Conservation (phyloP, 495 filamentous ascomycete species). For the Aspergillus coremiiformis region DNA sequence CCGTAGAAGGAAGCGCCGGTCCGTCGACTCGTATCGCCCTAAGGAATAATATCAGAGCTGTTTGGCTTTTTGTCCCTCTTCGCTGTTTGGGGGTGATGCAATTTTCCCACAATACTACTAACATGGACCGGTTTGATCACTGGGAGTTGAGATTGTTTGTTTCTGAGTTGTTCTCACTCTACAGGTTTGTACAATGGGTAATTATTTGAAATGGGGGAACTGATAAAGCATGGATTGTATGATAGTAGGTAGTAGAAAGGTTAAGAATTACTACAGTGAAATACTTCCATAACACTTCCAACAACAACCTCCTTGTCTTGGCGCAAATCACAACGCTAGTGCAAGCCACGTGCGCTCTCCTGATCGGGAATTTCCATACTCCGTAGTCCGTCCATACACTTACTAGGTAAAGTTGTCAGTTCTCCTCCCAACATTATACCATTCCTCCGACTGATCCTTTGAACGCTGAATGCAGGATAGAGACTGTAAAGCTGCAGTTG, state of each 20-base stretch:
- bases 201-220: neutral
- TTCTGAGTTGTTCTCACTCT: neutral
- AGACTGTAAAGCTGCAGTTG: neutral
- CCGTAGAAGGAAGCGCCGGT: conserved; percentile 3
- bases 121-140: neutral
- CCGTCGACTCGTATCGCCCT: conserved; percentile 18
- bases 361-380: neutral
- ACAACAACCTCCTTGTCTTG: neutral
- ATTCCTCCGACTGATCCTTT: neutral
- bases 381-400: too few species aligned
- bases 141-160: neutral
- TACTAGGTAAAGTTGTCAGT: neutral
- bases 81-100: neutral
- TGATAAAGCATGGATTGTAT: neutral
- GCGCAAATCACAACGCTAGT: conserved; percentile 3
- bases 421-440: neutral
- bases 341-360: neutral
- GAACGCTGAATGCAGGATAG: neutral
- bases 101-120: neutral
- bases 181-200: neutral
- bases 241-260: neutral
- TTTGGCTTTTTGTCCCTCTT: neutral
- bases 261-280: too few species aligned
- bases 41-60: neutral
- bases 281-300: neutral